These are phyloP conservation scores for Scolecobasidium constrictum DNA, from an alignment of 2,329 filamentous ascomycete genomes.

Conservation along the genomic window DNA sequence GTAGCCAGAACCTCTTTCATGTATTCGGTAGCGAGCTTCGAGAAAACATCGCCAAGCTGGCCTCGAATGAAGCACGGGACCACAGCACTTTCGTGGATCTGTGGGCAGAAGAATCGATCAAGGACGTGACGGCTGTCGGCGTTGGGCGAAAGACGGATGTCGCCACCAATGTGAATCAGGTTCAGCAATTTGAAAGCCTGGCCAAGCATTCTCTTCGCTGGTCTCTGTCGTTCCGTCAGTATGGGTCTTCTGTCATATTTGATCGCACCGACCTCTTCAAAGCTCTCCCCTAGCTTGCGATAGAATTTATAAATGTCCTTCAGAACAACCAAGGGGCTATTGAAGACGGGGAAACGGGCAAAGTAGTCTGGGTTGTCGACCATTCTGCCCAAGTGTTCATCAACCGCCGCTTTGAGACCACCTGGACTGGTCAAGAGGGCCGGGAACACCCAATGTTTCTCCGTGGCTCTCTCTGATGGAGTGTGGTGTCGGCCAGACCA, in stretches of 20 bases:
- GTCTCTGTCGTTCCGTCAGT: conserved; percentile 8
- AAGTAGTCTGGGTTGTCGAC: conserved; percentile 21
- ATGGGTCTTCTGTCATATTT: conserved; percentile 7
- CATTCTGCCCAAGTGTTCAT: conserved; percentile 21
- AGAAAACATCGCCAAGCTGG: conserved; percentile 25
- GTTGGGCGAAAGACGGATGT: conserved; percentile 20
- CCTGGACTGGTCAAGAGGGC: conserved; percentile 19
- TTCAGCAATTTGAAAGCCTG: conserved; percentile 26
- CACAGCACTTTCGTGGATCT: conserved; percentile 12
- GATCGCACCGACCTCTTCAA: neutral
- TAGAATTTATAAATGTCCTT: conserved; percentile 23
- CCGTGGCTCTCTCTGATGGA: neutral
- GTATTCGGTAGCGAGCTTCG: conserved; percentile 19
- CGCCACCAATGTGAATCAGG: conserved; percentile 27
- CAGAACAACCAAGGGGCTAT: conserved; percentile 22
- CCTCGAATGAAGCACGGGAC: conserved; percentile 29
- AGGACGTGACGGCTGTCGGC: conserved; percentile 11
- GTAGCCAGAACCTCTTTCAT: conserved; percentile 22
- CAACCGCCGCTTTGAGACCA: conserved; percentile 16
- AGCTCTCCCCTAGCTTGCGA: neutral
- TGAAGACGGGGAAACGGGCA: conserved; percentile 22
- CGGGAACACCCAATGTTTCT: conserved; percentile 22
- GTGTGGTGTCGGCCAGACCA: conserved; percentile 20
- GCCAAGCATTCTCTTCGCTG: conserved; percentile 16
- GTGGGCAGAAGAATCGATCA: conserved; percentile 7